phyloP scores from a whole-genome alignment of 805 yeast genomes.

The Komagataella mondaviorum region DNA sequence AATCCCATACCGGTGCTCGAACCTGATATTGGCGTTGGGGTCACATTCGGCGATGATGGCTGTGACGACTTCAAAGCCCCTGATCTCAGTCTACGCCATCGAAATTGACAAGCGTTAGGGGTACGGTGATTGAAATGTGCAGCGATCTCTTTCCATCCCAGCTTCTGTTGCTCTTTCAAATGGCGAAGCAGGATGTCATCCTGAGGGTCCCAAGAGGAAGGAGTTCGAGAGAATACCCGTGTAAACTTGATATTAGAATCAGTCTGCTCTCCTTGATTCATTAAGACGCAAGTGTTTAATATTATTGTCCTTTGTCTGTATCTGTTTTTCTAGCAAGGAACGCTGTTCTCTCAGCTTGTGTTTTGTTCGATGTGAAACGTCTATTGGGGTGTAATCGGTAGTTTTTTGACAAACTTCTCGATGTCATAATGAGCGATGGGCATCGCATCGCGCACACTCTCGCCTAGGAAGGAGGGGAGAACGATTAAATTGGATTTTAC shows the following conservation, averaged over 20 bases:
- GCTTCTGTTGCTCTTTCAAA: constrained; percentile 65
- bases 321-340: not conserved
- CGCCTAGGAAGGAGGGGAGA: not conserved
- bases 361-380: not conserved
- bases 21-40: not conserved
- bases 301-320: not conserved
- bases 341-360: not conserved
- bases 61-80: constrained; percentile 21
- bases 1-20: not conserved
- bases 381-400: not conserved
- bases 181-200: constrained; percentile 63
- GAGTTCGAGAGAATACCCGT: constrained; percentile 4
- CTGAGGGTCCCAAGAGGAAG: constrained; percentile 57
- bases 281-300: not conserved
- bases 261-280: not conserved
- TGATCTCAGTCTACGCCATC: constrained; percentile 64
- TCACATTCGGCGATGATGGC: constrained; percentile 3
- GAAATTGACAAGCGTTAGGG: constrained; percentile 80
- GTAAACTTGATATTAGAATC: constrained; percentile 1
- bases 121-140: constrained; percentile 67
- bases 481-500: not conserved
- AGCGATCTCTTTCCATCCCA: constrained; percentile 86
- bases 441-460: not conserved
- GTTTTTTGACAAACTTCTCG: not conserved
- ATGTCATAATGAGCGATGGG: not conserved